Conservation (phyloP, 1,284 basidiomycete species). For the Paramarasmius palmivorus region DNA sequence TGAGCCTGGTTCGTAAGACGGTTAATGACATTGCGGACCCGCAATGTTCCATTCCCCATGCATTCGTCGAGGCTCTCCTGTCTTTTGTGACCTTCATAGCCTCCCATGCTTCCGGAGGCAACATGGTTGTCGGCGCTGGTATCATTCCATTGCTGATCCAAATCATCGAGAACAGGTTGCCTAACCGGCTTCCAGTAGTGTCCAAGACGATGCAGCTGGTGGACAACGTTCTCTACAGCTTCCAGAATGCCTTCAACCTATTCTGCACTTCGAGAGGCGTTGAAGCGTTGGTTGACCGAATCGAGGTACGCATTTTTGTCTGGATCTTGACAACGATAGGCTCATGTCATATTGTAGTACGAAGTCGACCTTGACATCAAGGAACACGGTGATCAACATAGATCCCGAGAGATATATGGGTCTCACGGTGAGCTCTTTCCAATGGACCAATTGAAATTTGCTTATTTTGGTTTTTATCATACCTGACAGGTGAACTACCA, state of each 20-base stretch:
- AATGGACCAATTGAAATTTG: slow-evolving; percentile 3
- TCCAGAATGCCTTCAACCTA: slow-evolving; percentile 83
- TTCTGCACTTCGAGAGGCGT: slow-evolving; percentile 89
- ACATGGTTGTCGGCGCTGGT: slow-evolving; percentile 97
- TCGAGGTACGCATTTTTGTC: slow-evolving; percentile 60
- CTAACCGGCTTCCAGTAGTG: slow-evolving; percentile 68
- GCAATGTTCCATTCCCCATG: slow-evolving; percentile 69
- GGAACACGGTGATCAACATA: slow-evolving; percentile 46
- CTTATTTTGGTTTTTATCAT: slow-evolving; percentile 6
- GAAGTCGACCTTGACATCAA: slow-evolving; percentile 73
- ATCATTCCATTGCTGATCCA: slow-evolving; percentile 89
- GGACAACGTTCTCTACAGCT: slow-evolving; percentile 91
- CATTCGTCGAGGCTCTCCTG: slow-evolving; percentile 85
- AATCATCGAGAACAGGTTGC: slow-evolving; percentile 76
- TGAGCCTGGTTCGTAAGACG: slow-evolving; percentile 84
- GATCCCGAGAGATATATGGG: slow-evolving; percentile 50
- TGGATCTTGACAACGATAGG: not conserved
- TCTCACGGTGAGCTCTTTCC: slow-evolving; percentile 52
- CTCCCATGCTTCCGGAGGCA: slow-evolving; percentile 81
- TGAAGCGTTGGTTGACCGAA: slow-evolving; percentile 81
- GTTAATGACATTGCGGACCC: slow-evolving; percentile 69
- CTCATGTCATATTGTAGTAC: slow-evolving; percentile 40
- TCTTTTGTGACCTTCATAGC: slow-evolving; percentile 89
- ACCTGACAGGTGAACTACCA: slow-evolving; percentile 67
- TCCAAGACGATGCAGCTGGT: slow-evolving; percentile 92